Evolutionary conservation across 345 rosid species (phyloP), one percentile per base, ranked within the genome.

Genomic region (Eucalyptus camaldulensis): DNA sequence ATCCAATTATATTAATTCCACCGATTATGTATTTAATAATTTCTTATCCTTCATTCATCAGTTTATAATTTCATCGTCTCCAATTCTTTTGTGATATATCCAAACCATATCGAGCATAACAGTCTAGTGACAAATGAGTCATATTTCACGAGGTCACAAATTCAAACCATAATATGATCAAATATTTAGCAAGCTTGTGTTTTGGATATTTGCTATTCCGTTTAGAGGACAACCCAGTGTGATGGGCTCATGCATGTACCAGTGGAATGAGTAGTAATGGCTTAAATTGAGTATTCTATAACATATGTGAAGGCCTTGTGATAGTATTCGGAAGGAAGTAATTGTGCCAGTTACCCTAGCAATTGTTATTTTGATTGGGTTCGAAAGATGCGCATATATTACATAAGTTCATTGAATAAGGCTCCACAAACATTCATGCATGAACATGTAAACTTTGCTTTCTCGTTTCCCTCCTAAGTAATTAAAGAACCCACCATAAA

Each of bases 201-300:
- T 12, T 10, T 72, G 25, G 12, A 72, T 17, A 33, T 72, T 9
- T 72, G 25, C 13, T 33, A 69, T 69, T 16, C 6, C 4, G 3
- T 15, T 16, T 72, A 8, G 22, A 14, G 12, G 1, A 5, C 22
- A 5, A 10, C 10, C 9, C 1, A 0, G 13, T 9, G 44, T 69
- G 43, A 69, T 31, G 80, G 80, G 24, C 80, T 17, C 2, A 1
- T 33, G 24, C 13, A 69, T 5, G 4, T 33, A 33, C 1, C 4
- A 19, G 13, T 1, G 1, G 4, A 33, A 69, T 17, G 8, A 69
- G 13, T 69, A 3, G 7, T 17, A 5, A 17, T 17, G 44, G 10
- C 44, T 33, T 6, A 69, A 17, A 69, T 17, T 0, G 12, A 69
- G 21, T 11, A 33, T 69, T 33, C 11, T 2, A 6, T 14, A n/a